A percentile compares a stretch with the other conserved stretches of the same genome.
phyloP scores from a whole-genome alignment of 176 grass and related monocot genomes.

The Carex kokanica region DNA sequence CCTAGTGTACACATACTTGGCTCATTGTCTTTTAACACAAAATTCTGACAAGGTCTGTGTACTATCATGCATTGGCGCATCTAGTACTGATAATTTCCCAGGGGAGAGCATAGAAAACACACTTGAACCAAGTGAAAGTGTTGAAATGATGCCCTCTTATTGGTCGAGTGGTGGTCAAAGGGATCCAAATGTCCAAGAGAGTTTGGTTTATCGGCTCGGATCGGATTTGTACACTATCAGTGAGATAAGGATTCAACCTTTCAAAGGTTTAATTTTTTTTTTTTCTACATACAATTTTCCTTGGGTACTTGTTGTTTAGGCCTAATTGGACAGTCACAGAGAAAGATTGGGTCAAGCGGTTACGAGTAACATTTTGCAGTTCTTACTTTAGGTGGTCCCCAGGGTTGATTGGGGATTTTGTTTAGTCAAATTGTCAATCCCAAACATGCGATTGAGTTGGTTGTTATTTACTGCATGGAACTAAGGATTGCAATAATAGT shows the following conservation, averaged over 20 bases:
- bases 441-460: too few species aligned
- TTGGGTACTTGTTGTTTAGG: too few species aligned
- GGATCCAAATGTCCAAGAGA: slow-evolving; percentile 44
- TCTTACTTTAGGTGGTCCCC: too few species aligned
- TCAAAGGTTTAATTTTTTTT: slow-evolving; percentile 55
- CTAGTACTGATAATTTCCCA: slow-evolving; percentile 87
- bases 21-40: slow-evolving; percentile 35
- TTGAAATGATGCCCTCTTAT: slow-evolving; percentile 47
- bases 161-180: slow-evolving; percentile 78
- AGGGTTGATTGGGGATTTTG: too few species aligned
- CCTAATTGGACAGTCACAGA: too few species aligned
- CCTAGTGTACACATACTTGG: slow-evolving; percentile 50
- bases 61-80: slow-evolving; percentile 54
- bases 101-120: slow-evolving; percentile 76
- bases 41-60: slow-evolving; percentile 40
- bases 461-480: too few species aligned
- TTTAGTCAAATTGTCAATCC: too few species aligned
- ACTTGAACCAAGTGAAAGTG: slow-evolving; percentile 34
- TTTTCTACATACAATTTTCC: too few species aligned
- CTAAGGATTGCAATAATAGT: too few species aligned
- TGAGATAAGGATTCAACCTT: slow-evolving; percentile 67
- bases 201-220: slow-evolving; percentile 54
- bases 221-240: slow-evolving; percentile 49
- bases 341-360: too few species aligned
- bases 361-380: too few species aligned